Evolutionary conservation across 495 filamentous ascomycete genomes (phyloP), one percentile per base, ranked within the genome.

Genomic region (Hypoxylon perforatum): DNA sequence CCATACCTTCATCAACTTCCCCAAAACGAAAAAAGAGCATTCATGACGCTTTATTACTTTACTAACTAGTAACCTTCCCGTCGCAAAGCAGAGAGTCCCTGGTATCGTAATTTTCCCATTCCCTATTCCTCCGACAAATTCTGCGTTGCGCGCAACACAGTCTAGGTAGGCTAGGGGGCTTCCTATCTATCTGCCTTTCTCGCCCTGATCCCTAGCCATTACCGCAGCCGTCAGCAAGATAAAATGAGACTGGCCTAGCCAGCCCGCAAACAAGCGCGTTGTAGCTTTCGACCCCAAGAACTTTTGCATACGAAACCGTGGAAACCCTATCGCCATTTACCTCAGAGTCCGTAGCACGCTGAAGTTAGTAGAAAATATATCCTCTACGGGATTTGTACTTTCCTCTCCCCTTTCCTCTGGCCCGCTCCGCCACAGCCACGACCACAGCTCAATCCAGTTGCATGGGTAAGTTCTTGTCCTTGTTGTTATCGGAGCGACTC

Each of bases 401-500:
- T n/a, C n/a, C n/a, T n/a, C n/a, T n/a, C n/a, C n/a, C 3, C 3
- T 33, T 33, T 33, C 7, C 30, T 28, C 8, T 10, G 8, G 30
- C 30, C 30, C 11, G 11, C 11, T 10, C 30, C 30, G 8, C 8
- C 8, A 33, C n/a, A n/a, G n/a, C n/a, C n/a, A n/a, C n/a, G n/a
- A n/a, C n/a, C n/a, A n/a, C n/a, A n/a, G n/a, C 8, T 33, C 11
- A 33, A 33, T 33, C 30, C 11, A 33, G 30, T 9, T 33, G 7
- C 30, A 33, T 33, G 30, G 30, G 25, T 8, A 28, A 3, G 25
- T 3, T 5, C 35, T 28, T 48, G n/a, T 41, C 1, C 35, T 55
- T 30, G 11, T 39, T 19, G 6, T 25, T 25, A 12, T 17, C n/a
- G 18, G 15, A 12, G 45, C 18, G 28, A 25, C 17, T 56, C 80